Evolutionary conservation across 208 protist species (phyloP).

Genomic region (Leishmania aethiopica): DNA sequence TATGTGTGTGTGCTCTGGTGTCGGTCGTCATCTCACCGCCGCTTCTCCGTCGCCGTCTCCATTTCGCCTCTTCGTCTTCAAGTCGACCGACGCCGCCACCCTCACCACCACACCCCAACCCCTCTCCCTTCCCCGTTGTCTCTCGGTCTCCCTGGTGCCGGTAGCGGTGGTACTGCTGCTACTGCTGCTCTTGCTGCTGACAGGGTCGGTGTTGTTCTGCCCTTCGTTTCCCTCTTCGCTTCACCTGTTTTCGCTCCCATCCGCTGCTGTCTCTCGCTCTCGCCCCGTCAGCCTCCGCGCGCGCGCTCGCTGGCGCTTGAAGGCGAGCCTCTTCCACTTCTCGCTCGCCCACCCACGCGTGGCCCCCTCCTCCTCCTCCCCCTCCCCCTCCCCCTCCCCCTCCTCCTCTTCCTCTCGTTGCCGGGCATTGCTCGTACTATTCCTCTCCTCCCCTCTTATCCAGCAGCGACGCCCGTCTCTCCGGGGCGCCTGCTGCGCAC

Average conservation of each 20-base stretch:
- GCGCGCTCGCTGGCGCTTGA: neutral
- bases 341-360: neutral
- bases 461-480: neutral
- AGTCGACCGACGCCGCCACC: neutral
- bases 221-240: neutral
- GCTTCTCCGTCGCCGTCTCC: neutral
- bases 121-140: neutral
- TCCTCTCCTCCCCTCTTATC: neutral
- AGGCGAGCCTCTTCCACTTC: neutral
- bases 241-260: neutral
- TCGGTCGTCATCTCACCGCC: slow-evolving; percentile 7
- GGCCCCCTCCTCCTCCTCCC: too few relatives aligned
- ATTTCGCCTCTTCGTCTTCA: neutral
- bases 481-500: neutral
- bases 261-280: neutral
- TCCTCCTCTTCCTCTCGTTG: neutral
- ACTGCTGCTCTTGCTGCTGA: too few relatives aligned
- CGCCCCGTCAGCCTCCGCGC: neutral
- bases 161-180: too few relatives aligned
- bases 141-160: neutral
- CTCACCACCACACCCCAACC: neutral
- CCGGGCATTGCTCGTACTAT: neutral
- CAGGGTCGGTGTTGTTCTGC: neutral
- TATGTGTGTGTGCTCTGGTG: neutral
- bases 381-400: too few relatives aligned